Percentiles rank a stretch among this genome's conserved stretches.
Evolutionary conservation across 164 flowering plant genomes (phyloP).

Genomic region (Sextonia rubra): DNA sequence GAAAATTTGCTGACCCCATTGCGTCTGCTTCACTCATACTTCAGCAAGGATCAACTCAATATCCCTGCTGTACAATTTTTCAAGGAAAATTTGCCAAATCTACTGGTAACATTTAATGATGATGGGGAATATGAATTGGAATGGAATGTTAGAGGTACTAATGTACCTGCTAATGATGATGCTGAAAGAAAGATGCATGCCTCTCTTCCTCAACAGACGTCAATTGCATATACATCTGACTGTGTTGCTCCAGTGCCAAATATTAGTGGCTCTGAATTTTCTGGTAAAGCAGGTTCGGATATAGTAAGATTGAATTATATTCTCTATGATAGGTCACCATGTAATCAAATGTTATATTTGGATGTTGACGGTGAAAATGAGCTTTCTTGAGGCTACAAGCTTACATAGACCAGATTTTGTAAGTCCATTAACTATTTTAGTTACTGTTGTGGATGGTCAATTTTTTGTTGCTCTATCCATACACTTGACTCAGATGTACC

Average conservation of each 20-base stretch:
- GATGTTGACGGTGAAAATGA: conserved; percentile 41
- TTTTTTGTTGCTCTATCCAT: no score
- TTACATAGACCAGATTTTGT: conserved; percentile 52
- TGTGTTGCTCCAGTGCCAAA: conserved; percentile 31
- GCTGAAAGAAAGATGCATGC: conserved; percentile 37
- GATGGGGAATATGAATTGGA: conserved; percentile 48
- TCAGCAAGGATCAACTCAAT: conserved; percentile 51
- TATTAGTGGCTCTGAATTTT: conserved; percentile 44
- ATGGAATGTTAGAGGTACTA: conserved; percentile 42
- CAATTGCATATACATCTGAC: conserved; percentile 45
- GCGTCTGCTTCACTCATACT: conserved; percentile 55
- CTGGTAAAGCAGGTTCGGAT: conserved; percentile 47
- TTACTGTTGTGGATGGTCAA: no score
- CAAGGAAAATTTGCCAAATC: conserved; percentile 55
- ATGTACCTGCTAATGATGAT: conserved; percentile 20
- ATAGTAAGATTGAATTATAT: neutral
- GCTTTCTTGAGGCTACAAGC: conserved; percentile 33
- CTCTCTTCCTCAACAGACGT: conserved; percentile 47
- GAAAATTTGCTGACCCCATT: conserved; percentile 49
- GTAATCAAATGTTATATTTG: no score
- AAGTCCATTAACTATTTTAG: conserved; percentile 24
- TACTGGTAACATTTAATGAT: conserved; percentile 31
- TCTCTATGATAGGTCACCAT: no score
- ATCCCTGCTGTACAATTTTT: conserved; percentile 52
- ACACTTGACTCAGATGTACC: no score